A percentile compares a stretch with the other conserved stretches of the same genome.
Evolutionary conservation across 768 basidiomycete species (phyloP).

Genomic region (Boletellus emodensis): DNA sequence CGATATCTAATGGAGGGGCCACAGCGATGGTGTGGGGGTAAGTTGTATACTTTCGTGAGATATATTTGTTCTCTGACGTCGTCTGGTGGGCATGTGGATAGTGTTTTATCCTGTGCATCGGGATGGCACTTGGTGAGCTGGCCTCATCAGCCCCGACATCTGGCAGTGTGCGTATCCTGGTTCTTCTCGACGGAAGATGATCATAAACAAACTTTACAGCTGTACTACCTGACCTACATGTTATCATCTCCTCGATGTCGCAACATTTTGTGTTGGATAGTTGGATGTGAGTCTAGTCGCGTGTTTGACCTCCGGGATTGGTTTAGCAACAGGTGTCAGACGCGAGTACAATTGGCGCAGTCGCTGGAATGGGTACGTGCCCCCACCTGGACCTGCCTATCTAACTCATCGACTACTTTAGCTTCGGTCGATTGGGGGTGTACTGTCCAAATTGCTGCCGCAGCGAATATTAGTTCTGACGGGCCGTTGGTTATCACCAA

Average conservation of each 20-base stretch:
- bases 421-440: no score
- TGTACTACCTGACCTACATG: constrained; percentile 65
- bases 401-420: no score
- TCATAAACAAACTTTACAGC: constrained; percentile 22
- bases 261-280: constrained; percentile 59
- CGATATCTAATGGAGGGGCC: constrained; percentile 46
- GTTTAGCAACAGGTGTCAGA: constrained; percentile 23
- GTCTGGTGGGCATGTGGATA: constrained; percentile 33
- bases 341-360: no score
- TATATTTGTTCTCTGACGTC: neutral
- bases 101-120: constrained; percentile 35
- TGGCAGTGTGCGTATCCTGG: constrained; percentile 29
- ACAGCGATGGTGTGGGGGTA: constrained; percentile 42
- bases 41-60: neutral
- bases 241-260: constrained; percentile 51
- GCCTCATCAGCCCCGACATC: constrained; percentile 38
- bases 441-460: no score
- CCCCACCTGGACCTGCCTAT: no score
- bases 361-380: no score
- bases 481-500: no score
- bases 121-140: constrained; percentile 38
- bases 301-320: neutral
- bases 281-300: no score
- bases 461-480: no score
- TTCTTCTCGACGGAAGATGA: neutral